Percentiles rank a stretch among this genome's conserved stretches.
These are phyloP conservation scores for Davidsoniella eucalypti DNA, from an alignment of 2,329 filamentous ascomycete species.

Conservation along the genomic window DNA sequence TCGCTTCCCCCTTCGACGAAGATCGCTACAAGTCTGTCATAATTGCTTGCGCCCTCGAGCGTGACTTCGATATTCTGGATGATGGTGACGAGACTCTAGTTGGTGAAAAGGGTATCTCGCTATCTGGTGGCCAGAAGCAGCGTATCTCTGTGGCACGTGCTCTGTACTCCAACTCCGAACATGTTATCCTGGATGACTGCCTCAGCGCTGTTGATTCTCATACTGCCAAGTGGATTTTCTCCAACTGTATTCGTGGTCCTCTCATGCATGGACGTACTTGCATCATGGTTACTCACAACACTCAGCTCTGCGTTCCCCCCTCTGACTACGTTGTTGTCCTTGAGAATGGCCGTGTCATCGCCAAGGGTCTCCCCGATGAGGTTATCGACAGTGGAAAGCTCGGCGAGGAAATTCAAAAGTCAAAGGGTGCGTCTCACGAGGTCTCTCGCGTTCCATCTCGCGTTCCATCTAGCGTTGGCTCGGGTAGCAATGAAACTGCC, in stretches of 20 bases:
- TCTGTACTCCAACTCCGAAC: conserved; percentile 86
- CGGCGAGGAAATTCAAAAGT: conserved; percentile 66
- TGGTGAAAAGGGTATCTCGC: conserved; percentile 90
- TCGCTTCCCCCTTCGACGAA: conserved; percentile 65
- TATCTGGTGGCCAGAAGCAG: conserved; percentile 95
- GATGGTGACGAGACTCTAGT: conserved; percentile 85
- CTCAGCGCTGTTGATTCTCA: conserved; percentile 94
- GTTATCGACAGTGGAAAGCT: conserved; percentile 78
- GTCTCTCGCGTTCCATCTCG: conserved; percentile 63
- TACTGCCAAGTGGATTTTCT: conserved; percentile 96
- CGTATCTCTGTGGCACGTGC: conserved; percentile 92
- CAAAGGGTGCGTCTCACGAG: conserved; percentile 50
- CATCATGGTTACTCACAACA: conserved; percentile 89
- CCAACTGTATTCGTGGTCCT: conserved; percentile 75
- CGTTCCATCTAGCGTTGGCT: conserved; percentile 57
- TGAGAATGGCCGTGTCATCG: conserved; percentile 66
- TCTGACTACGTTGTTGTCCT: conserved; percentile 70
- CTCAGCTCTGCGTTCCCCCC: conserved; percentile 67
- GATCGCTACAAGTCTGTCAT: conserved; percentile 77
- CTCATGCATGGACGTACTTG: conserved; percentile 82
- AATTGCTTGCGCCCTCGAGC: conserved; percentile 75
- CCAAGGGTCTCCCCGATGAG: conserved; percentile 61
- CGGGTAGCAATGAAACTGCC: conserved; percentile 39
- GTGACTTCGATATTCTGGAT: conserved; percentile 83
- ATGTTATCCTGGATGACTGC: conserved; percentile 85